These are phyloP conservation scores for Albifimbria verrucaria DNA, from an alignment of 2,329 filamentous ascomycete genomes.

Conservation along the genomic window DNA sequence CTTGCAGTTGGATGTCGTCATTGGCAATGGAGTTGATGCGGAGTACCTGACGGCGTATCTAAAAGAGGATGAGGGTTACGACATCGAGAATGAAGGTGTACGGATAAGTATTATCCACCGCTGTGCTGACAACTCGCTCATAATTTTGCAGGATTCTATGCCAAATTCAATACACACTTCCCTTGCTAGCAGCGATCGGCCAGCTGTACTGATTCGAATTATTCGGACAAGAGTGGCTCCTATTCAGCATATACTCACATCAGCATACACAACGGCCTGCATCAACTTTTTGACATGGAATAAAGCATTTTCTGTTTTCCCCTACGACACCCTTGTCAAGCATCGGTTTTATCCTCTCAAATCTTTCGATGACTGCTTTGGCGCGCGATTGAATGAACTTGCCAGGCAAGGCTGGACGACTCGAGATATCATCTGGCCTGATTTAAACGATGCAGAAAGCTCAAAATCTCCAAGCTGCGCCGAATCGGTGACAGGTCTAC, in stretches of 20 bases:
- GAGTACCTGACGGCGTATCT: not conserved
- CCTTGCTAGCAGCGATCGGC: not conserved
- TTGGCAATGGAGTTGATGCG: not conserved
- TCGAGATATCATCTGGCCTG: not conserved
- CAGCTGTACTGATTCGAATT: not conserved
- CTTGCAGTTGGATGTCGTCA: not conserved
- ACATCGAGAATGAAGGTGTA: not conserved
- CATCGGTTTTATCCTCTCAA: not conserved
- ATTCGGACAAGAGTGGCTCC: too few species aligned
- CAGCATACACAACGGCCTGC: too few species aligned
- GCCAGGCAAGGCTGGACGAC: not conserved
- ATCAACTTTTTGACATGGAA: not conserved
- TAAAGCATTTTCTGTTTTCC: not conserved
- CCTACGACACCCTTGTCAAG: not conserved
- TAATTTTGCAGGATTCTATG: not conserved
- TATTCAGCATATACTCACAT: too few species aligned
- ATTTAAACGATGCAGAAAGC: not conserved
- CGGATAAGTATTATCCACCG: not conserved
- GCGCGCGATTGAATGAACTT: not conserved
- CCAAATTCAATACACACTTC: not conserved
- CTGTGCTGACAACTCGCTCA: not conserved
- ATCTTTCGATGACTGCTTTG: not conserved
- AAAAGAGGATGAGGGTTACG: not conserved
- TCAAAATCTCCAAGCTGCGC: not conserved
- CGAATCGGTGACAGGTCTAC: not conserved